Evolutionary conservation across 129 eudicot species (phyloP).

Genomic region (Centella asiatica): DNA sequence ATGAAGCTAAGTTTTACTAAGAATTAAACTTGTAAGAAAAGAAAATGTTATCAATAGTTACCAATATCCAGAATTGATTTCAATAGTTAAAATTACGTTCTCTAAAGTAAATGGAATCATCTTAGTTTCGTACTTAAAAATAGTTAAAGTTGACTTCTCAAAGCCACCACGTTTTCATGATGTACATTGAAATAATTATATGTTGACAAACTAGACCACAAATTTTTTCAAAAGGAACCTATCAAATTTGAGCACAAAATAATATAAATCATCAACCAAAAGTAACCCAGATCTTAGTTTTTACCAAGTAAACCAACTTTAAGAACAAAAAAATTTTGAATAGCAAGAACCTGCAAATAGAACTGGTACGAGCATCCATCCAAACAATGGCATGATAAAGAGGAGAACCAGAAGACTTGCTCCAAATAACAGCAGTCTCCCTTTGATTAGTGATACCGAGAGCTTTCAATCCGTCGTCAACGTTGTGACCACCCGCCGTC

Average conservation of each 20-base stretch:
- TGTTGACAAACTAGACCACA: too few species aligned
- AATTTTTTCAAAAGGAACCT: background rate
- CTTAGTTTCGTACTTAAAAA: too few species aligned
- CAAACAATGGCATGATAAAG: slow-evolving; percentile 92
- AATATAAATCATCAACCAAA: background rate
- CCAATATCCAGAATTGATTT: too few species aligned
- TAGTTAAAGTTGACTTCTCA: too few species aligned
- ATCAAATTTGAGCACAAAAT: background rate
- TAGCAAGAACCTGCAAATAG: slow-evolving; percentile 77
- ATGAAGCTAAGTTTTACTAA: too few species aligned
- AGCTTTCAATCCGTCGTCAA: slow-evolving; percentile 67
- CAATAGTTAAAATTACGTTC: too few species aligned
- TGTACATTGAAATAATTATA: too few species aligned
- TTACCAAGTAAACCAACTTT: background rate
- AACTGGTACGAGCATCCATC: slow-evolving; percentile 93
- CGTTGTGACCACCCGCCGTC: slow-evolving; percentile 62
- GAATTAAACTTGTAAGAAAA: too few species aligned
- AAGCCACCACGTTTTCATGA: too few species aligned
- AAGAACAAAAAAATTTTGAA: slow-evolving; percentile 3
- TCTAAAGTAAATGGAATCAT: too few species aligned
- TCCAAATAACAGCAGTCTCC: slow-evolving; percentile 93
- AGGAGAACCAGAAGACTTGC: slow-evolving; percentile 77
- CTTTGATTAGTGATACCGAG: slow-evolving; percentile 94
- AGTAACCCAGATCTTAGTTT: background rate
- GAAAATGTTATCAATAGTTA: too few species aligned